Base-by-base conservation (phyloP, 1,284 basidiomycete genomes). In the Cryptococcus sp. region DNA sequence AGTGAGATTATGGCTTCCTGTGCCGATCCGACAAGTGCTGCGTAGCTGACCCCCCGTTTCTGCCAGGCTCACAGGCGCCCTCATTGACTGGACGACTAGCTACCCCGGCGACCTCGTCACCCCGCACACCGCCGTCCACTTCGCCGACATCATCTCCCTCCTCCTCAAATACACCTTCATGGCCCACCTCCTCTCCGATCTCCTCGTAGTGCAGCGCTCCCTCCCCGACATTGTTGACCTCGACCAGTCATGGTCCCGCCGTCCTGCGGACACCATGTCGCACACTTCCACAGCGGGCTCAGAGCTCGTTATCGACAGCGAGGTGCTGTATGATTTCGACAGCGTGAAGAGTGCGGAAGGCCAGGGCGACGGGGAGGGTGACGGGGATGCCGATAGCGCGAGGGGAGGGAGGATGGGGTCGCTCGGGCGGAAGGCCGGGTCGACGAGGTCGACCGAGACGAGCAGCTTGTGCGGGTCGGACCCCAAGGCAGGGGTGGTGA, bases 101-200 rank as follows among this genome's bases (percentile, higher is more conserved):
- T 75, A 77, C 59, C 75, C 76, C 0, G 75, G 73, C 21, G 77
- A 78, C 55, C 62, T 77, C 12, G 59, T 61, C 7, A 62, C 63
- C 35, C 40, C 46, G 0, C 55, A 53, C 6, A 69, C 69, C 0
- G 63, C 67, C 53, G 46, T 35, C 0, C 38, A 64, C 6, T 71
- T 75, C 54, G 63, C 62, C 37, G 59, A 64, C 5, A 64, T 73
- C 13, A 58, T 77, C 16, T 56, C 60, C 12, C 51, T 68, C 28
- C 67, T 73, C 33, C 61, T 70, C 23, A 59, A 66, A 50, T 63
- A 73, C 51, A 62, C 69, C 1, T 73, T 72, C 60, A 68, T 78
- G 47, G 71, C 70, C 1, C 73, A 77, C 49, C 57, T 76, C 16
- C 66, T 74, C 0, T 70, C 60, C 28, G 71, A 75, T 16, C 63